Percentiles rank a stretch among this genome's conserved stretches.
Evolutionary conservation across 768 basidiomycete species (phyloP).

Genomic region (Tulasnella sp.): DNA sequence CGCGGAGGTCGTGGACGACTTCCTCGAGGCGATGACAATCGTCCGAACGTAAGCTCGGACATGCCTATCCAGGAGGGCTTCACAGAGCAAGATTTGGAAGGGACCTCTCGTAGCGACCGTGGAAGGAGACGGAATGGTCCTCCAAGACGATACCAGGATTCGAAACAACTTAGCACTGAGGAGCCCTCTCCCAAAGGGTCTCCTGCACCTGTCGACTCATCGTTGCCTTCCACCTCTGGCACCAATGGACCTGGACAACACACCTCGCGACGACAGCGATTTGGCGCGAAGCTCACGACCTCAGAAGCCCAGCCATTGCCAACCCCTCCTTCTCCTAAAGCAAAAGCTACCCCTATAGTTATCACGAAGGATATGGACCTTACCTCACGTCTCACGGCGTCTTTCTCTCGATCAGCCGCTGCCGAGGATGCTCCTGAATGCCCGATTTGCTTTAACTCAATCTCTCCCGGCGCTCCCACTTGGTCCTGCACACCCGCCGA

Average conservation of each 20-base stretch:
- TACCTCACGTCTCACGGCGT: slow-evolving; percentile 57
- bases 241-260: not conserved
- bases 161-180: not conserved
- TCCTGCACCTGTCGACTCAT: not conserved
- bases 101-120: not conserved
- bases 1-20: not conserved
- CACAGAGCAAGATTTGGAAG: not conserved
- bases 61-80: not conserved
- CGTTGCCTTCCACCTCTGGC: not conserved
- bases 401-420: slow-evolving; percentile 47
- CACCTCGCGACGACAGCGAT: not conserved
- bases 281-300: slow-evolving; percentile 3
- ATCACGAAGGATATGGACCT: slow-evolving; percentile 42
- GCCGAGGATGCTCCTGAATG: slow-evolving; percentile 57
- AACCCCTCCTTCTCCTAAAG: not conserved
- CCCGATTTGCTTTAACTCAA: slow-evolving; percentile 57
- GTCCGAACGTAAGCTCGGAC: not conserved
- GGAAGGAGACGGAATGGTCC: not conserved
- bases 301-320: not conserved
- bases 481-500: slow-evolving; percentile 70
- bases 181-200: not conserved
- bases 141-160: not conserved
- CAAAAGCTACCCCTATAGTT: not conserved
- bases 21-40: not conserved
- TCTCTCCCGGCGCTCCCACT: slow-evolving; percentile 66